A percentile compares a stretch with the other conserved stretches of the same genome.
phyloP scores from a whole-genome alignment of 108 stramenopile genomes.

The Cafeteria roenbergensis region DNA sequence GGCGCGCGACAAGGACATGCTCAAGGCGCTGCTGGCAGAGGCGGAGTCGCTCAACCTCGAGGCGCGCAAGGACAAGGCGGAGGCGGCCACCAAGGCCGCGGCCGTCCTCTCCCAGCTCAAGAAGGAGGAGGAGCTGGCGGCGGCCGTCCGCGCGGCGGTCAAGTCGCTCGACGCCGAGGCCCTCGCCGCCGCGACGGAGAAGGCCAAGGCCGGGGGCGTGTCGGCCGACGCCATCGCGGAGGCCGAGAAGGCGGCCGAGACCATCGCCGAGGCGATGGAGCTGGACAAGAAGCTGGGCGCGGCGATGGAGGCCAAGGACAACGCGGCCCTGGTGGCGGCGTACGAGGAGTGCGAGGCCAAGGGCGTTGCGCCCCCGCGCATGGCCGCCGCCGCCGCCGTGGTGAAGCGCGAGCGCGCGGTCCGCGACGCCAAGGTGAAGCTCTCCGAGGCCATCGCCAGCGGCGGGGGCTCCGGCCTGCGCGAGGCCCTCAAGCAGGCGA shows the following conservation, averaged over 20 bases:
- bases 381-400: neutral
- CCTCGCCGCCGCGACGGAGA: neutral
- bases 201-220: neutral
- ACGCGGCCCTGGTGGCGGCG: neutral
- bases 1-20: neutral
- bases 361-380: neutral
- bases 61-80: neutral
- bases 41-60: neutral
- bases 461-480: neutral
- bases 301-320: constrained; percentile 15
- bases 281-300: constrained; percentile 1
- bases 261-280: neutral
- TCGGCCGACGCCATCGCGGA: neutral
- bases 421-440: neutral
- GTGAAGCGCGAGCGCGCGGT: constrained; percentile 5
- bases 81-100: neutral
- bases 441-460: constrained; percentile 1
- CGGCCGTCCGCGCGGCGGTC: constrained; percentile 1
- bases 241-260: constrained; percentile 4
- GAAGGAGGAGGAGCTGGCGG: constrained; percentile 9
- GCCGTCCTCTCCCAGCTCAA: constrained; percentile 7
- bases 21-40: neutral
- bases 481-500: constrained; percentile 5
- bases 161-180: neutral
- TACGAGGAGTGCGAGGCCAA: neutral